Evolutionary conservation across 2,329 filamentous ascomycete genomes (phyloP).

Genomic region (Colletotrichum sp.): DNA sequence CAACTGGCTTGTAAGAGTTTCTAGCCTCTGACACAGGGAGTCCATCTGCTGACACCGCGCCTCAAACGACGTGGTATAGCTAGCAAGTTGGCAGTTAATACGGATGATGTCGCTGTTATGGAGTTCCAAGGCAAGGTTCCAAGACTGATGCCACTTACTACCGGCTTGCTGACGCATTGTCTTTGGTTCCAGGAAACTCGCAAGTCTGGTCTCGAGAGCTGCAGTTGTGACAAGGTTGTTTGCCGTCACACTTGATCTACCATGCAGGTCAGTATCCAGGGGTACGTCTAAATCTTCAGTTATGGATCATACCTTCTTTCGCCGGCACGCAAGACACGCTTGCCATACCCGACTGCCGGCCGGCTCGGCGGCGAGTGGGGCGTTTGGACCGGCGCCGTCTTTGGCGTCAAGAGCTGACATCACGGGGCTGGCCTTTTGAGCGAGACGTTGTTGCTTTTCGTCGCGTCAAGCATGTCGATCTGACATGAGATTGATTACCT

Average conservation of each 20-base stretch:
- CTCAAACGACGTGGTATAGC: constrained; percentile 26
- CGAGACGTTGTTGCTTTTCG: accelerated
- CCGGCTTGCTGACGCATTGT: constrained; percentile 27
- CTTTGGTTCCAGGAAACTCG: constrained; percentile 25
- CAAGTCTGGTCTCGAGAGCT: constrained; percentile 24
- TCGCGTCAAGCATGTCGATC: neutral
- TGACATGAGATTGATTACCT: neutral
- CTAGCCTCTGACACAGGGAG: constrained; percentile 26
- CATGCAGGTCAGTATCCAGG: neutral
- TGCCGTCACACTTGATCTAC: constrained; percentile 31
- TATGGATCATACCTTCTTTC: neutral
- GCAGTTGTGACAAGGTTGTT: constrained; percentile 28
- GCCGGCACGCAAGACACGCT: neutral
- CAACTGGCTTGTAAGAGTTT: constrained; percentile 22
- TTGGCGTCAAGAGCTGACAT: neutral
- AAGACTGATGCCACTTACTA: constrained; percentile 1
- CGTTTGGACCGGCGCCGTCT: neutral
- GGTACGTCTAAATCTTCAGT: accelerated
- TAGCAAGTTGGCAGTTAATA: neutral
- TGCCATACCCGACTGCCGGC: neutral
- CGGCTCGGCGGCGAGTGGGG: neutral
- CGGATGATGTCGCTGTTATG: neutral
- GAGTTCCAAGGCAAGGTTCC: neutral
- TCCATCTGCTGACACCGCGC: constrained; percentile 29
- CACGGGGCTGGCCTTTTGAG: neutral